These are phyloP conservation scores for Podospora didyma DNA, from an alignment of 495 filamentous ascomycete genomes.

Conservation along the genomic window DNA sequence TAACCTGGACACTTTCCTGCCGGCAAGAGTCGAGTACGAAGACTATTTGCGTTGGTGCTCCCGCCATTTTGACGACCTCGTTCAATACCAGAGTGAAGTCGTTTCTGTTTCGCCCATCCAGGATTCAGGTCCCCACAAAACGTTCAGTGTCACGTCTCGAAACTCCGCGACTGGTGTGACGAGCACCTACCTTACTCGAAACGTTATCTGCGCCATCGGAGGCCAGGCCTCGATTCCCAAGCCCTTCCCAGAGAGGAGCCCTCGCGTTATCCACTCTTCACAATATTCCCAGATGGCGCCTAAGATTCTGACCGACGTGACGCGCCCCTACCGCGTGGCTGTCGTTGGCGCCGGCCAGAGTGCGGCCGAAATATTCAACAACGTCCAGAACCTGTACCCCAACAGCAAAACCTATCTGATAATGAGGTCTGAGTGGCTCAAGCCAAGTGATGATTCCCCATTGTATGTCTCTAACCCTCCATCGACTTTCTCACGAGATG, in stretches of 20 bases:
- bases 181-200: conserved; percentile 50
- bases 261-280: conserved; percentile 82
- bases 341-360: conserved; percentile 88
- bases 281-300: conserved; percentile 67
- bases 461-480: conserved; percentile 64
- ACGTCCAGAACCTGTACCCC: conserved; percentile 77
- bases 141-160: conserved; percentile 41
- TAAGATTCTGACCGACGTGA: conserved; percentile 53
- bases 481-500: not conserved
- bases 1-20: conserved; percentile 85
- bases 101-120: conserved; percentile 52
- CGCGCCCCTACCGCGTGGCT: conserved; percentile 64
- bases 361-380: conserved; percentile 91
- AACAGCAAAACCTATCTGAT: conserved; percentile 72
- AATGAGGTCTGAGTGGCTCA: conserved; percentile 73
- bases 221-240: conserved; percentile 75
- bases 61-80: conserved; percentile 69
- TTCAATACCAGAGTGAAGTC: conserved; percentile 75
- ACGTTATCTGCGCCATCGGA: conserved; percentile 84
- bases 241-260: conserved; percentile 56
- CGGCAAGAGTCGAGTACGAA: conserved; percentile 83
- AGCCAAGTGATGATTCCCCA: conserved; percentile 90
- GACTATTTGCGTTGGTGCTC: conserved; percentile 96
- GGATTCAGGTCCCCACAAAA: conserved; percentile 43
- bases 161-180: conserved; percentile 32